A percentile compares a stretch with the other conserved stretches of the same genome.
These are phyloP conservation scores for Trichodelitschia bisporula DNA, from an alignment of 495 filamentous ascomycete species.

Conservation along the genomic window DNA sequence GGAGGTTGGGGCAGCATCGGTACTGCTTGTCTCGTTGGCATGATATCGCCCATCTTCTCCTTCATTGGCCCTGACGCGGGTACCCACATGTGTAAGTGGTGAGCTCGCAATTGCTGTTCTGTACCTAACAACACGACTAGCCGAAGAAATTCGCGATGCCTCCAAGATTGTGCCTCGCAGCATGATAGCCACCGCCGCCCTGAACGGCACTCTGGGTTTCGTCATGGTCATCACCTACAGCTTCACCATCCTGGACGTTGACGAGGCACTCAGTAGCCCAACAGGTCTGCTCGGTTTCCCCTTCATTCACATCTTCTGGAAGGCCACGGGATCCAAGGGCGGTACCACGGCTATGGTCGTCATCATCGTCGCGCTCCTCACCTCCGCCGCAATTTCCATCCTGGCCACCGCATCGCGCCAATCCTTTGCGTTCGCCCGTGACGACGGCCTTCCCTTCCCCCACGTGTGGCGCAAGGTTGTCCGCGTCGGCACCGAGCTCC, in stretches of 20 bases:
- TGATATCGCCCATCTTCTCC: slow-evolving; percentile 1
- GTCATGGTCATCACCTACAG: slow-evolving; percentile 9
- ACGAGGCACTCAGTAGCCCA: slow-evolving; percentile 1
- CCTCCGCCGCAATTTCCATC: slow-evolving; percentile 2
- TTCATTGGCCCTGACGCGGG: slow-evolving; percentile 6
- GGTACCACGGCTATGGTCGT: slow-evolving; percentile 4
- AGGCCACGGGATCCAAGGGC: slow-evolving; percentile 1
- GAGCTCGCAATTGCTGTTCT: neutral
- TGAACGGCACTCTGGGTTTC: slow-evolving; percentile 9
- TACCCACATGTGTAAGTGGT: slow-evolving; percentile 8
- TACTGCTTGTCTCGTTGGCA: slow-evolving; percentile 3
- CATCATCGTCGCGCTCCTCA: slow-evolving; percentile 3
- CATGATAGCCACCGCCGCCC: slow-evolving; percentile 8
- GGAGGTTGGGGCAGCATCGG: slow-evolving; percentile 12
- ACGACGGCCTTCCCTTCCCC: slow-evolving; percentile 7
- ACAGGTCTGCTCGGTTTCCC: slow-evolving; percentile 2
- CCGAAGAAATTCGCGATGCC: slow-evolving; percentile 12
- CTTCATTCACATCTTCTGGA: slow-evolving; percentile 6
- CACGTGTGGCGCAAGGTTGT: slow-evolving; percentile 3
- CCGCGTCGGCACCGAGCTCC: slow-evolving; percentile 22
- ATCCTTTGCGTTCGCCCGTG: slow-evolving; percentile 7
- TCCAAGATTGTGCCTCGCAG: slow-evolving; percentile 6
- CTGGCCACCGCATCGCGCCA: slow-evolving; percentile 7
- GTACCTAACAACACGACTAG: slow-evolving; percentile 1
- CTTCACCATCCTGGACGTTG: slow-evolving; percentile 5